Evolutionary conservation across 140 eudicot species (phyloP).

Genomic region (Anethum foeniculum): DNA sequence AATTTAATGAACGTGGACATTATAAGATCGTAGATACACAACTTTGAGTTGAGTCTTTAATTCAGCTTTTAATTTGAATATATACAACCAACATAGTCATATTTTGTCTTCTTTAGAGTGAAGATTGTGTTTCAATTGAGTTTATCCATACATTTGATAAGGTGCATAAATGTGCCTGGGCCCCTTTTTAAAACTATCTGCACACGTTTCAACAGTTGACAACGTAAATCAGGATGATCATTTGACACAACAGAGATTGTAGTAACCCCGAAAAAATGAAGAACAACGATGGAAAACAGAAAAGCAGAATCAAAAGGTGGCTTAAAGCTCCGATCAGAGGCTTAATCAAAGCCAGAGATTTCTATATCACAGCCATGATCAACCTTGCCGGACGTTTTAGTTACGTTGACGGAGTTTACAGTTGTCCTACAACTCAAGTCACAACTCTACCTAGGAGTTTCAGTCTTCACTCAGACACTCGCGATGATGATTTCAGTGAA

Average conservation of each 20-base stretch:
- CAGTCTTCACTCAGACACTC: conserved; percentile 8
- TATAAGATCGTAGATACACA: no score
- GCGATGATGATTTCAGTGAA: conserved; percentile 19
- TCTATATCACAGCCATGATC: conserved; percentile 17
- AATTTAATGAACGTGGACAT: no score
- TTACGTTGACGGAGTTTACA: conserved; percentile 16
- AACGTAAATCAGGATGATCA: neutral
- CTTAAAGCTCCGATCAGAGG: conserved; percentile 19
- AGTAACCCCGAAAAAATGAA: neutral
- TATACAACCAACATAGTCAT: no score
- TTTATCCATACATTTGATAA: neutral
- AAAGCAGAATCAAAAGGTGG: conserved; percentile 8
- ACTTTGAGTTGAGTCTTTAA: no score
- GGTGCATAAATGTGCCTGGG: no score
- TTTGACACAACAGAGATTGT: neutral
- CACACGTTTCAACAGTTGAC: neutral
- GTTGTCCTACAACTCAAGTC: conserved; percentile 18
- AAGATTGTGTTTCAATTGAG: neutral
- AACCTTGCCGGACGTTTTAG: conserved; percentile 12
- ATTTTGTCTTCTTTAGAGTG: no score
- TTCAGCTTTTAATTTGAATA: no score
- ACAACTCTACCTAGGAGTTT: conserved; percentile 17
- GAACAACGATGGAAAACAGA: neutral
- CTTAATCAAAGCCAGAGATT: conserved; percentile 19
- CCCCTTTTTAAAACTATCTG: no score